Conservation (phyloP, 495 filamentous ascomycete species). For the Penicillium daleae region DNA sequence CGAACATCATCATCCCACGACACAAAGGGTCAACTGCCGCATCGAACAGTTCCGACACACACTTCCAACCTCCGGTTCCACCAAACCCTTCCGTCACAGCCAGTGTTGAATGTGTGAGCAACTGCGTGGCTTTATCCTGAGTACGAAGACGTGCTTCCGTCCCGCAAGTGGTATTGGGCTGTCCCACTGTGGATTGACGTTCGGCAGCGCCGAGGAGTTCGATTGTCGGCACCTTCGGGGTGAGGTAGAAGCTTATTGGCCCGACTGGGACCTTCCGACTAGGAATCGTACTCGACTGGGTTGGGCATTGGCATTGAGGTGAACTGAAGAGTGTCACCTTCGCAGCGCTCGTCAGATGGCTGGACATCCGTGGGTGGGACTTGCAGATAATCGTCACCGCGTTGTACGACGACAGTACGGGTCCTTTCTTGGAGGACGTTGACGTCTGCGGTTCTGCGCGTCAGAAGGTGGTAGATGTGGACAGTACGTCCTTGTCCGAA, state of each 20-base stretch:
- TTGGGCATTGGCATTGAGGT: neutral
- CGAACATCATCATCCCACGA: neutral
- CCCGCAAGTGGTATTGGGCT: neutral
- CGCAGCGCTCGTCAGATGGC: neutral
- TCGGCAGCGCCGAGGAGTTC: neutral
- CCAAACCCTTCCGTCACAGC: neutral
- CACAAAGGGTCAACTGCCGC: neutral
- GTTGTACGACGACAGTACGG: slow-evolving; percentile 37
- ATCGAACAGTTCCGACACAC: neutral
- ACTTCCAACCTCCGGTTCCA: neutral
- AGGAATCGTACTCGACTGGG: neutral
- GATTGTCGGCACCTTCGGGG: neutral
- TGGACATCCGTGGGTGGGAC: neutral
- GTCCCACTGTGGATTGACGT: neutral
- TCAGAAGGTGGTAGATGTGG: slow-evolving; percentile 69
- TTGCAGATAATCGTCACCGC: slow-evolving; percentile 1
- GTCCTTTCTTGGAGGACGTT: slow-evolving; percentile 59
- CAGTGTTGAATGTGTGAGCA: neutral
- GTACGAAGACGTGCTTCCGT: neutral
- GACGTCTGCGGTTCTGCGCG: slow-evolving; percentile 68
- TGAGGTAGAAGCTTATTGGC: neutral
- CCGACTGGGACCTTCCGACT: neutral
- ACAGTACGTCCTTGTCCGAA: slow-evolving; percentile 70
- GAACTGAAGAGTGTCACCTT: slow-evolving; percentile 3
- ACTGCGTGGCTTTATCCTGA: neutral